Evolutionary conservation across 208 protist genomes (phyloP), one percentile per base, ranked within the genome.

Genomic region (Crithidia acanthocephali): DNA sequence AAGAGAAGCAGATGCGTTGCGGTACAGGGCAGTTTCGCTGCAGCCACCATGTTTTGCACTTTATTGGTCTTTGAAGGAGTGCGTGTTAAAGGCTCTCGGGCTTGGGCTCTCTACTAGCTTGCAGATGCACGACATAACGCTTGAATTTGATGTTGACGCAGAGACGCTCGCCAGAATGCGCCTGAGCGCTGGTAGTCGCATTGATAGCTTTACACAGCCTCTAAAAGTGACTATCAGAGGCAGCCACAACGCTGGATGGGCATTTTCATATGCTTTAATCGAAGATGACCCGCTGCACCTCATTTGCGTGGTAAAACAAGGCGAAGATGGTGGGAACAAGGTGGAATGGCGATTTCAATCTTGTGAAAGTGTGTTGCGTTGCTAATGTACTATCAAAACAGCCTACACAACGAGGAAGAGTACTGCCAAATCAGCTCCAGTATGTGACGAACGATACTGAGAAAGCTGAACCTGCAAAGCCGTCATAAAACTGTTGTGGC

Each of bases 21-120:
- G 15, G 42, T 22, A 72, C 35, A 32, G 25, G 7, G 20, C 47
- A 20, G 51, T 7, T 18, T 13, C 8, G 0, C 37, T 65, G 47
- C 50, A 48, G 35, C 13, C 47, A 9, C 10, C 25, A 28, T 37
- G 63, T 6, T 76, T 76, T 52, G 66, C 76, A 3, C 9, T 67
- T 18, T 75, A 65, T 33, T 86, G 81, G 81, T 45, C 69, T 8
- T 25, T 84, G 2, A 86, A 86, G 37, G 81, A 86, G 52, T 10
- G 44, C 18, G 60, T 86, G 1, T 35, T 86, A 32, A 86, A 86
- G 27, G 72, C 74, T 4, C 53, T 84, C 20, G 81, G 81, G 16
- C 32, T 60, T 69, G 40, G 81, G 66, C 13, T 58, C 69, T 56
- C 66, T 50, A 15, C 57, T 16, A 20, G 52, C n/a, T 35, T 77